These are phyloP conservation scores for Alternaria sp. DNA, from an alignment of 2,329 filamentous ascomycete genomes.

Conservation along the genomic window DNA sequence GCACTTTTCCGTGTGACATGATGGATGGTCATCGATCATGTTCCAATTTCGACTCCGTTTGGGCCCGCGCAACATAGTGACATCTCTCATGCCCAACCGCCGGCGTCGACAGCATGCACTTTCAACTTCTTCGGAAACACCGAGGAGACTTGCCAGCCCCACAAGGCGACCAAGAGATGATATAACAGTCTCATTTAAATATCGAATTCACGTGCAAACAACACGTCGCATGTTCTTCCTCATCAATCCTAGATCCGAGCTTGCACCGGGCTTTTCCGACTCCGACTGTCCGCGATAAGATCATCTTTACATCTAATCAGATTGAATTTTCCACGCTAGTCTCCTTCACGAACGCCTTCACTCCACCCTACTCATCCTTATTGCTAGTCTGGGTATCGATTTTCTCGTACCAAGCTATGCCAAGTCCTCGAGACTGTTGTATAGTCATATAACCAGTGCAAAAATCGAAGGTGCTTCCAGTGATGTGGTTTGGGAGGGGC, in stretches of 20 bases:
- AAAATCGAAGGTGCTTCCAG: background rate
- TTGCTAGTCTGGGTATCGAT: background rate
- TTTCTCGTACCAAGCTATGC: slow-evolving; percentile 1
- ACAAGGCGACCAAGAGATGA: background rate
- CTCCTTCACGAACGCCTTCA: background rate
- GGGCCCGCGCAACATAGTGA: background rate
- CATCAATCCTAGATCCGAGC: background rate
- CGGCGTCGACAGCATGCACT: background rate
- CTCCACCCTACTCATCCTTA: slow-evolving; percentile 7
- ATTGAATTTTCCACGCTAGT: slow-evolving; percentile 19
- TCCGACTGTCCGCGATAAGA: slow-evolving; percentile 5
- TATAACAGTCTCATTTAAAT: background rate
- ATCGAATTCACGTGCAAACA: background rate
- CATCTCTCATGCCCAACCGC: background rate
- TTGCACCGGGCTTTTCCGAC: background rate
- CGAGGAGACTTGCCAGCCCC: background rate
- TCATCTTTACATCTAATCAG: slow-evolving; percentile 19
- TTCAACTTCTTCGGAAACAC: background rate
- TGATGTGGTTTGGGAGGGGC: background rate
- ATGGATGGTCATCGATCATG: background rate
- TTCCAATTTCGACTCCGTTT: background rate
- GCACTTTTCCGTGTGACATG: background rate
- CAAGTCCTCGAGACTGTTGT: background rate
- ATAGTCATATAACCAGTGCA: background rate
- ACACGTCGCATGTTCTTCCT: background rate